These are phyloP conservation scores for Blastobotrys apis DNA, from an alignment of 1,139 yeast species.

Conservation along the genomic window DNA sequence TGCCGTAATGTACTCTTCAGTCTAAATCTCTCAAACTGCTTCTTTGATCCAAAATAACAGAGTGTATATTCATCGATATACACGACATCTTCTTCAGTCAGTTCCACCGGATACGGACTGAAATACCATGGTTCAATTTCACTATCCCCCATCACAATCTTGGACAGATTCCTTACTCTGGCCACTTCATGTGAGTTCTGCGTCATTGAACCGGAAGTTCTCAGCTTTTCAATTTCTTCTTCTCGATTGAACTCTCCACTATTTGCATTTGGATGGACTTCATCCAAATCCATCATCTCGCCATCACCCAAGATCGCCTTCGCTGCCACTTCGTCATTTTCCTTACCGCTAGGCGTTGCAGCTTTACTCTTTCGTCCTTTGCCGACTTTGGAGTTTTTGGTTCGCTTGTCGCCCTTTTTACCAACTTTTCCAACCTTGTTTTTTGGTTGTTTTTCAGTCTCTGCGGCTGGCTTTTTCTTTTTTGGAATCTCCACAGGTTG, in stretches of 20 bases:
- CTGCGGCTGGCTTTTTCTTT: slow-evolving; percentile 36
- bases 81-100: slow-evolving; percentile 84
- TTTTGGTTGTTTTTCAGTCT: slow-evolving; percentile 20
- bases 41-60: slow-evolving; percentile 80
- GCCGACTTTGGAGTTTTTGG: slow-evolving; percentile 47
- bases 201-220: slow-evolving; percentile 96
- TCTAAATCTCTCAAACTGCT: slow-evolving; percentile 89
- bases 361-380: slow-evolving; percentile 13
- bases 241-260: slow-evolving; percentile 62
- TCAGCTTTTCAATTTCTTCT: slow-evolving; percentile 84
- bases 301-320: slow-evolving; percentile 8
- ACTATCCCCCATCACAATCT: slow-evolving; percentile 80
- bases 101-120: slow-evolving; percentile 92
- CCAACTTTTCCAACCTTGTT: slow-evolving; percentile 40
- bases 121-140: slow-evolving; percentile 99
- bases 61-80: slow-evolving; percentile 90
- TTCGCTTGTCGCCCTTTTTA: slow-evolving; percentile 36
- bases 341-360: neutral
- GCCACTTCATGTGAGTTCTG: slow-evolving; percentile 85
- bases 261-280: slow-evolving; percentile 78
- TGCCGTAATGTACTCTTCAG: slow-evolving; percentile 76
- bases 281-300: slow-evolving; percentile 73
- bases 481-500: slow-evolving; percentile 70
- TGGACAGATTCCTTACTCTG: slow-evolving; percentile 75
- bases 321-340: slow-evolving; percentile 13